These are phyloP conservation scores for Adenanthera pavonina DNA, from an alignment of 306 rosid genomes.

Conservation along the genomic window DNA sequence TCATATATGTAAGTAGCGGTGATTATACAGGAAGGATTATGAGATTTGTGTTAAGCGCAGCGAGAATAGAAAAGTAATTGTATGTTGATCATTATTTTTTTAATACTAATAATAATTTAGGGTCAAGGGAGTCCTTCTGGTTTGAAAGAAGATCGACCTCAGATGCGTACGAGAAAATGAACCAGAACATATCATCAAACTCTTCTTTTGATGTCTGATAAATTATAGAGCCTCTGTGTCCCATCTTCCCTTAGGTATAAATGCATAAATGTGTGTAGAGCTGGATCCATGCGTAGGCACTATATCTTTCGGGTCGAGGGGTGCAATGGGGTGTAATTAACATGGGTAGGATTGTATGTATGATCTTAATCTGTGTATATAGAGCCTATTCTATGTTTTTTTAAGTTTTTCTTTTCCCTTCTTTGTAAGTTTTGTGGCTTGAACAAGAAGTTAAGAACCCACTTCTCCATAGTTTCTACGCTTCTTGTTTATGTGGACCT, in stretches of 20 bases:
- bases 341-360: conserved; percentile 24
- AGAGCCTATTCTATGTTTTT: conserved; percentile 19
- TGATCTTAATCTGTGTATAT: conserved; percentile 23
- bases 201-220: conserved; percentile 72
- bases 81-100: neutral
- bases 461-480: conserved; percentile 3
- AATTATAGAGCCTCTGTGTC: conserved; percentile 30
- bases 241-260: neutral
- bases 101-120: conserved; percentile 26
- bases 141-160: conserved; percentile 75
- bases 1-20: neutral
- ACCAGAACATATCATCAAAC: conserved; percentile 56
- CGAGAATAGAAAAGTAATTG: neutral
- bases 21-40: neutral
- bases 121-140: conserved; percentile 71
- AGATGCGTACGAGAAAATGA: conserved; percentile 68
- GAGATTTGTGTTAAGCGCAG: neutral
- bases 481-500: neutral
- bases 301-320: neutral
- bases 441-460: conserved; percentile 34
- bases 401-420: neutral
- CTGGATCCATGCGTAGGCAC: neutral
- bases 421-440: conserved; percentile 22
- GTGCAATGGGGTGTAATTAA: neutral
- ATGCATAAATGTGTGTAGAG: neutral